These are phyloP conservation scores for Pistacia atlantica DNA, from an alignment of 345 rosid species.

Conservation along the genomic window DNA sequence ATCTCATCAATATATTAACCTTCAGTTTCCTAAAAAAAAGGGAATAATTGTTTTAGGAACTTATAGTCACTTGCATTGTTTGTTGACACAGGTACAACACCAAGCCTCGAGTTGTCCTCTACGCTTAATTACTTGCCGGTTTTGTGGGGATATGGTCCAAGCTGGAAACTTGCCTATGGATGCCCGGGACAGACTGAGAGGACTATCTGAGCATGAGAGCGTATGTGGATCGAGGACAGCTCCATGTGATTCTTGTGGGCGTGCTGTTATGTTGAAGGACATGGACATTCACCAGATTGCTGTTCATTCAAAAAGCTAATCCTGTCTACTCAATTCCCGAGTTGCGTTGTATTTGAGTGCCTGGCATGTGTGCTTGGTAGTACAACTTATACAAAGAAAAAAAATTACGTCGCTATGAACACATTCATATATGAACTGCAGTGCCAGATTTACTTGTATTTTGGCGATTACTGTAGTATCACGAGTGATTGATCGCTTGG, in stretches of 20 bases:
- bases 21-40: too few species aligned
- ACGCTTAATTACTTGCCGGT: constrained; percentile 74
- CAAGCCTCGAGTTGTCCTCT: constrained; percentile 71
- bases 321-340: background rate
- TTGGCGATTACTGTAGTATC: background rate
- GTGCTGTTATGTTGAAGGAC: constrained; percentile 94
- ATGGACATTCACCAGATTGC: constrained; percentile 96
- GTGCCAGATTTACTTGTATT: background rate
- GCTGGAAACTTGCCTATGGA: constrained; percentile 80
- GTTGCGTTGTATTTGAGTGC: background rate
- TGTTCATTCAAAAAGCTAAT: constrained; percentile 75
- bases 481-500: background rate
- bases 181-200: constrained; percentile 72
- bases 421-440: background rate
- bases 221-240: constrained; percentile 90
- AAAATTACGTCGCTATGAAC: background rate
- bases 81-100: constrained; percentile 75
- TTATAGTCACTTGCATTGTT: background rate
- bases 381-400: background rate
- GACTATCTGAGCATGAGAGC: constrained; percentile 96
- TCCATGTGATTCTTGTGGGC: constrained; percentile 90
- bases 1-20: too few species aligned
- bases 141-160: constrained; percentile 94
- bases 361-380: background rate
- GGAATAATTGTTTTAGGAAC: background rate